A percentile compares a stretch with the other conserved stretches of the same genome.
Evolutionary conservation across 2,329 filamentous ascomycete species (phyloP).

Genomic region (Botryotinia narcissicola): DNA sequence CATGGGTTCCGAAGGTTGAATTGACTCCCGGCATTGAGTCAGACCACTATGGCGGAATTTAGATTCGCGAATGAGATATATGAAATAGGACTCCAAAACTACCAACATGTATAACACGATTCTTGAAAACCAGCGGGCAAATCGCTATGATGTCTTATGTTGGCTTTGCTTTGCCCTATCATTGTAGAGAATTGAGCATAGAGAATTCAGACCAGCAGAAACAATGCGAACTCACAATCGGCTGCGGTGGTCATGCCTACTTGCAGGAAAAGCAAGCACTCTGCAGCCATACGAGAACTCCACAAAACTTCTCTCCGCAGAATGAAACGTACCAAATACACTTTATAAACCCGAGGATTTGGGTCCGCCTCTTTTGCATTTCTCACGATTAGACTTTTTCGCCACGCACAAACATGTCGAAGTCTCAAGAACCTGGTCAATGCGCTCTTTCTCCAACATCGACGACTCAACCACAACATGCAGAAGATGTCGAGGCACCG

Average conservation of each 20-base stretch:
- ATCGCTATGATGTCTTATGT: neutral
- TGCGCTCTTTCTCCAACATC: neutral
- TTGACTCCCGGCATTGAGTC: conserved; percentile 9
- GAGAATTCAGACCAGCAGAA: neutral
- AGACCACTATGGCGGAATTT: conserved; percentile 19
- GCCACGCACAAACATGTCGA: conserved; percentile 10
- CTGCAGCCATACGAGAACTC: neutral
- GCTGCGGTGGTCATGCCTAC: conserved; percentile 8
- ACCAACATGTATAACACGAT: neutral
- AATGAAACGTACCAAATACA: neutral
- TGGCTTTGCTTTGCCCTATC: conserved; percentile 6
- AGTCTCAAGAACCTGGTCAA: neutral
- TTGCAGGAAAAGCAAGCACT: neutral
- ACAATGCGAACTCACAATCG: neutral
- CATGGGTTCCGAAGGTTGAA: conserved; percentile 6
- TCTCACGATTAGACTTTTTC: neutral
- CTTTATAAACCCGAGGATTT: neutral
- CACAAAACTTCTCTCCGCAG: neutral
- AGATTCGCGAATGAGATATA: conserved; percentile 13
- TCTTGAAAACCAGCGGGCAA: neutral
- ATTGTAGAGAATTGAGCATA: neutral
- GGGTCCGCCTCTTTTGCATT: neutral
- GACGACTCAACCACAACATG: neutral
- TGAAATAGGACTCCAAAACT: neutral
- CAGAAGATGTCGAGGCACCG: neutral